Evolutionary conservation across 192 early-diverging fungal species (phyloP).

Genomic region (Podila epigama): DNA sequence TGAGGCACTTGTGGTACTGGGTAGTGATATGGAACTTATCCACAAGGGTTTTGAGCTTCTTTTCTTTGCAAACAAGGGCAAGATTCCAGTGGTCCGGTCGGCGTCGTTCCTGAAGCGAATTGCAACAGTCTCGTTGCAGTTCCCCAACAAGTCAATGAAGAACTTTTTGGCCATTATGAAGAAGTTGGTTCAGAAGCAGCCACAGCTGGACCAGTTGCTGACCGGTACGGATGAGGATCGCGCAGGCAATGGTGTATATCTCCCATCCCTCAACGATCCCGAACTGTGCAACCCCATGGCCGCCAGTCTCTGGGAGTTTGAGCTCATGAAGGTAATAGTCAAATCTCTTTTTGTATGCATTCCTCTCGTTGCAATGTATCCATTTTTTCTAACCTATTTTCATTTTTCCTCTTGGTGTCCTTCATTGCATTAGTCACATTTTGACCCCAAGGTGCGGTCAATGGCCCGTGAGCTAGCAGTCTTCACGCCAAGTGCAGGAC

Average conservation of each 20-base stretch:
- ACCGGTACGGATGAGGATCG: constrained; percentile 58
- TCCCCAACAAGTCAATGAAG: constrained; percentile 77
- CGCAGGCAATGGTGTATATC: constrained; percentile 78
- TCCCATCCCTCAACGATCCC: constrained; percentile 83
- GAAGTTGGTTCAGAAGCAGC: constrained; percentile 64
- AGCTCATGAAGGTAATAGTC: constrained; percentile 71
- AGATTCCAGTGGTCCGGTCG: constrained; percentile 81
- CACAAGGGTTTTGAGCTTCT: constrained; percentile 86
- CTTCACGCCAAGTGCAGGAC: constrained; percentile 47
- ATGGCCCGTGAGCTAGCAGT: constrained; percentile 52
- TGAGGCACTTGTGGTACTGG: constrained; percentile 51
- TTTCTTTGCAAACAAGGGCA: constrained; percentile 72
- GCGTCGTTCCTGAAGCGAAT: constrained; percentile 93
- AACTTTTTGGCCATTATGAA: constrained; percentile 72
- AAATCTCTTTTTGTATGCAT: background rate
- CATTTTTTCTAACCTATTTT: background rate
- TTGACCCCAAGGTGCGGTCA: constrained; percentile 61
- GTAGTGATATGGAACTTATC: constrained; percentile 81
- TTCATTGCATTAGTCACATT: constrained; percentile 54
- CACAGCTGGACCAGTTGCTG: constrained; percentile 59
- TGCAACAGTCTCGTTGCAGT: constrained; percentile 70
- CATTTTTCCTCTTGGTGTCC: background rate
- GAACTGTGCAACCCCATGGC: constrained; percentile 97
- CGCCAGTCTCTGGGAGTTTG: constrained; percentile 88
- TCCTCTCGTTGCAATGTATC: no score